Conservation (phyloP, 352 stramenopile species). For the Globisporangium heterothallicum region DNA sequence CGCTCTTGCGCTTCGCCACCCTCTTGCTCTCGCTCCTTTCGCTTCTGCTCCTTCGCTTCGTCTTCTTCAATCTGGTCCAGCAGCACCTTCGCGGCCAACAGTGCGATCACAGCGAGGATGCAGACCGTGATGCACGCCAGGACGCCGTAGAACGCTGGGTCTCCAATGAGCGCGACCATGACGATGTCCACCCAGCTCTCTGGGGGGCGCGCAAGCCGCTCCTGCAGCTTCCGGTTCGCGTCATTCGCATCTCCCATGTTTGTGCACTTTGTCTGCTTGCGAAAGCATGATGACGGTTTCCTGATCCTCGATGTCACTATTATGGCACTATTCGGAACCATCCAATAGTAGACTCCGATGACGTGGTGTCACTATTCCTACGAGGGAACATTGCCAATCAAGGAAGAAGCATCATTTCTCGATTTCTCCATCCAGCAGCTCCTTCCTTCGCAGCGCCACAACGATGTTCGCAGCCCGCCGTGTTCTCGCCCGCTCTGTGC, state of each 20-base stretch:
- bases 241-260: conserved; percentile 1
- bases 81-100: conserved; percentile 55
- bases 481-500: conserved; percentile 6
- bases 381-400: not conserved
- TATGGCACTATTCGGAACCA: conserved; percentile 1
- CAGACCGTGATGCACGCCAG: conserved; percentile 37
- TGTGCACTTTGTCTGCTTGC: no score
- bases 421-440: conserved; percentile 5
- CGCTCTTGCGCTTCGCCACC: conserved; percentile 18
- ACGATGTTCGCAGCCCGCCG: conserved; percentile 9
- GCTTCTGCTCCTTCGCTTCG: conserved; percentile 23
- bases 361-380: conserved; percentile 1
- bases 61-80: conserved; percentile 53
- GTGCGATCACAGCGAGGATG: conserved; percentile 38
- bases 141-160: conserved; percentile 58
- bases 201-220: conserved; percentile 42
- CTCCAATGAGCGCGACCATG: conserved; percentile 49
- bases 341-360: conserved; percentile 2
- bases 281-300: no score
- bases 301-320: conserved; percentile 5
- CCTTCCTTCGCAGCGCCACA: not conserved
- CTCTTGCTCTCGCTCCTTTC: conserved; percentile 16
- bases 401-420: not conserved
- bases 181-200: conserved; percentile 63
- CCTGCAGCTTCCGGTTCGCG: conserved; percentile 26